Conservation (phyloP, 2,329 filamentous ascomycete genomes). For the Ceratocystis cubensis region DNA sequence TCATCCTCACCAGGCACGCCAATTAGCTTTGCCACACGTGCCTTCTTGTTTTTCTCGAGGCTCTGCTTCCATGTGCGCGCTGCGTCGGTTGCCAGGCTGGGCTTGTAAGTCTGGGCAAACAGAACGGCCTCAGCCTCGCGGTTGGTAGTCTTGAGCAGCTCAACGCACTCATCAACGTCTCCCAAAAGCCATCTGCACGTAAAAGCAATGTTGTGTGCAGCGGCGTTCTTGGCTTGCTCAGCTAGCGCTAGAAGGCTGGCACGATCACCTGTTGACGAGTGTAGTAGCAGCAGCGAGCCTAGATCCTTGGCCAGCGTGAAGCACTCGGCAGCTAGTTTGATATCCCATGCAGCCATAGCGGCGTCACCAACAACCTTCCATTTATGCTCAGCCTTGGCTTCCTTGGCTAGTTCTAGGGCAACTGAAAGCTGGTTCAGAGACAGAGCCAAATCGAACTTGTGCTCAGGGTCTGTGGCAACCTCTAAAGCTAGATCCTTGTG, state of each 20-base stretch:
- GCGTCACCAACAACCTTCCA: slow-evolving; percentile 97
- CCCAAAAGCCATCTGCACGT: slow-evolving; percentile 77
- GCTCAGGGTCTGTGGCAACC: slow-evolving; percentile 86
- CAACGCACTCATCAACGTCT: slow-evolving; percentile 68
- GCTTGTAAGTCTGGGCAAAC: slow-evolving; percentile 92
- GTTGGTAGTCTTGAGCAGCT: slow-evolving; percentile 65
- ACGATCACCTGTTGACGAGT: slow-evolving; percentile 72
- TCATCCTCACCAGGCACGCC: slow-evolving; percentile 71
- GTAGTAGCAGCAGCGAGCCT: slow-evolving; percentile 74
- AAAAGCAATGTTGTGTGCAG: slow-evolving; percentile 86
- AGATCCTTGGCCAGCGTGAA: slow-evolving; percentile 85
- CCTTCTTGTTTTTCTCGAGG: slow-evolving; percentile 74
- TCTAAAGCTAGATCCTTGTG: slow-evolving; percentile 93
- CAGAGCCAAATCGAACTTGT: slow-evolving; percentile 89
- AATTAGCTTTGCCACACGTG: slow-evolving; percentile 69
- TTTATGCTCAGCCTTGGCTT: slow-evolving; percentile 84
- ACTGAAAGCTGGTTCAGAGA: slow-evolving; percentile 71
- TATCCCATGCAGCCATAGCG: slow-evolving; percentile 74
- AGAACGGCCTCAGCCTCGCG: slow-evolving; percentile 75
- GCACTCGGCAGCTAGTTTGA: slow-evolving; percentile 80
- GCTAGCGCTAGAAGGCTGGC: slow-evolving; percentile 62
- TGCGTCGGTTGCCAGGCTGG: slow-evolving; percentile 54
- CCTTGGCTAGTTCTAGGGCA: slow-evolving; percentile 69
- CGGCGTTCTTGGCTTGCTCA: slow-evolving; percentile 58
- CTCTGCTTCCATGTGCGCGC: slow-evolving; percentile 70